A percentile compares a stretch with the other conserved stretches of the same genome.
Conservation (phyloP, 2,329 filamentous ascomycete genomes). For the Dactylonectria macrodidyma region DNA sequence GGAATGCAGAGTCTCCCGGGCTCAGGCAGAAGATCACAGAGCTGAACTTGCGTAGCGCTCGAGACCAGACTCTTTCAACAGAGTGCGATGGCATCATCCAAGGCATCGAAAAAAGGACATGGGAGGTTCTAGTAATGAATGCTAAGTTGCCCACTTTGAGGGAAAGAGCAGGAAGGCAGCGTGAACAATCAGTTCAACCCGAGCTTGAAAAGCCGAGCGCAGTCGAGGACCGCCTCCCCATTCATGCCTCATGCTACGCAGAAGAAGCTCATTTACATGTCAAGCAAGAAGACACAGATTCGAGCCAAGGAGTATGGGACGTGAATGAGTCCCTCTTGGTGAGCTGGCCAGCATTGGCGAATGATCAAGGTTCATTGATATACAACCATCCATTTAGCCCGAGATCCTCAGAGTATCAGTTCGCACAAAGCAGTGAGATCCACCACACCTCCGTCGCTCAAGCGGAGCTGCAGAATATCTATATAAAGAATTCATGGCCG, state of each 20-base stretch:
- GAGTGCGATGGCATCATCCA: constrained; percentile 7
- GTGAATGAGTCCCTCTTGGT: not conserved
- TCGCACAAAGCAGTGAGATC: not conserved
- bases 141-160: constrained; percentile 28
- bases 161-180: constrained; percentile 13
- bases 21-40: constrained; percentile 49
- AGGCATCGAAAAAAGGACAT: constrained; percentile 40
- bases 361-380: not conserved
- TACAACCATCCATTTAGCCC: not conserved
- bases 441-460: not conserved
- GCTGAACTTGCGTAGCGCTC: constrained; percentile 4
- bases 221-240: not conserved
- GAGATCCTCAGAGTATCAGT: not conserved
- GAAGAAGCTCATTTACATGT: not conserved
- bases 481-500: not conserved
- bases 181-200: not conserved
- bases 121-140: constrained; percentile 44
- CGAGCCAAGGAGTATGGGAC: not conserved
- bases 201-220: not conserved
- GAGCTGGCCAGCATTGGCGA: not conserved
- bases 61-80: no score
- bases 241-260: no score
- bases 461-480: not conserved
- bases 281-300: not conserved
- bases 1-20: constrained; percentile 52